Evolutionary conservation across 164 flowering plant species (phyloP), one percentile per base, ranked within the genome.

Genomic region (Annona squamosa): DNA sequence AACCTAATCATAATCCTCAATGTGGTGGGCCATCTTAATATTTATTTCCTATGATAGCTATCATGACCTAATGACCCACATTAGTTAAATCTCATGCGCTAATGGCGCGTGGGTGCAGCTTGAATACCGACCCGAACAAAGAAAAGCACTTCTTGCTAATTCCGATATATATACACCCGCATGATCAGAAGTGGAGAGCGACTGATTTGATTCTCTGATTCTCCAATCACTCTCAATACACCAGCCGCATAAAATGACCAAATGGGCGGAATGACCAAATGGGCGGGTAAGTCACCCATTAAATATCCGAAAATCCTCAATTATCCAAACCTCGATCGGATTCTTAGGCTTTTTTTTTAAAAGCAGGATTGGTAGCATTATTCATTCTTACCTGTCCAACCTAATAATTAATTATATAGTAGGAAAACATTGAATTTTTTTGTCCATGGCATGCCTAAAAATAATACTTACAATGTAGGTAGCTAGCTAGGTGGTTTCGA

Each of bases 21-120:
- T 26, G 37, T 26, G 37, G 37, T 26, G 37, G 37, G 37, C 37
- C 37, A 26, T 26, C 37, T 26, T 26, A 26, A 26, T 26, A 26
- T 26, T 26, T 26, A 26, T 26, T 26, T 26, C 37, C 37, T 26
- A 26, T 26, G 59, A 5, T 52, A 52, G 59, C 59, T 52, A 52
- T 52, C 59, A 52, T 52, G 59, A 52, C 59, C 59, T 9, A 52
- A 16, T 16, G 13, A 13, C 68, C 45, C 43, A 44, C 45, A 66
- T 66, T 63, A 16, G 3, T 66, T 12, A 66, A 66, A 41, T 66
- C 59, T 46, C 68, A 66, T 44, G 18, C 68, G 68, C 48, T 12
- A 7, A 64, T 41, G 42, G 43, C 67, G 67, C 67, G 67, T 64
- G 37, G 67, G 19, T 64, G 37, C 59, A 52, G 13, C 59, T 52